Evolutionary conservation across 106 monocot species (phyloP), one percentile per base, ranked within the genome.

Genomic region (Amphibolis antarctica): DNA sequence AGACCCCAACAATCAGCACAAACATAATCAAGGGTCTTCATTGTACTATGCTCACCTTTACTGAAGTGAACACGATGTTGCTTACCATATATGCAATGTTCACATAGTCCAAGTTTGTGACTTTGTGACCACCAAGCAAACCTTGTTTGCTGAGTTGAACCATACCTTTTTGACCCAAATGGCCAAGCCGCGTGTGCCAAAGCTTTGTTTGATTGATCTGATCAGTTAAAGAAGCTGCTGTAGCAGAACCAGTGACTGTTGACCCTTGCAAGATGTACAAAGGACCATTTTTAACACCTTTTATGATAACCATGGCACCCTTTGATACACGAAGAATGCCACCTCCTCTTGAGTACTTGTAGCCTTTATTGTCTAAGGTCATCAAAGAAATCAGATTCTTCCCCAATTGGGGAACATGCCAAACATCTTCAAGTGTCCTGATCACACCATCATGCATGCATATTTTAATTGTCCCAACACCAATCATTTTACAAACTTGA

Each of bases 321-420:
- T 36, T 69, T 0, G 0, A 49, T 3, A 57, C 44, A 12, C 22
- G 69, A 0, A 63, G 0, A 55, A 56, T 30, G 69, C 56, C 56
- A 42, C 15, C 1, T 63, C 30, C 48, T 31, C 12, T n/a, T 5
- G 17, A 19, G 14, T 28, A 69, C 28, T 27, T 55, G 14, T 17
- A 68, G 0, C 68, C 12, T 27, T 46, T 30, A 45, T 19, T 10
- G 0, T 68, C 55, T 10, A 63, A 23, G 15, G 55, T 25, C 11
- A 53, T 9, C 30, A 68, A 55, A 23, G 55, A 75, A 5, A 68
- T 69, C 1, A 64, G 18, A 59, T 55, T 64, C 10, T 64, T 58
- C 12, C 31, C 57, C 22, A 69, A 64, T 28, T 64, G 0, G 23
- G 56, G 21, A 4, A 59, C 49, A 53, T 65, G 50, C 5, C 36